Conservation (phyloP, 2,329 filamentous ascomycete genomes). For the Aureobasidium uvarum region DNA sequence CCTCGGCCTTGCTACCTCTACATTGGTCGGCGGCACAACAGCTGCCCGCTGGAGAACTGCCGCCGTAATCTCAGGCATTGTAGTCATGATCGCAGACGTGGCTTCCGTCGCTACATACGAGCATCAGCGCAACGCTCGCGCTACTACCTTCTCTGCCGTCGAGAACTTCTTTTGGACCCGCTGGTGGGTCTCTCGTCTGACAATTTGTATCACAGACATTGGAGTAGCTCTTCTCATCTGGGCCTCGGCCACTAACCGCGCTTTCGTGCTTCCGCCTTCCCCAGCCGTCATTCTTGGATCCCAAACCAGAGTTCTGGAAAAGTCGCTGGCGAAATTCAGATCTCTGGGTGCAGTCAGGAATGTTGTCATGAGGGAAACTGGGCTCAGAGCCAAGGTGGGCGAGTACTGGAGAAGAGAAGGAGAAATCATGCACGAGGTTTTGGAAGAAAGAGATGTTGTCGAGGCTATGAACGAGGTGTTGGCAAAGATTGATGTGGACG, state of each 20-base stretch:
- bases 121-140: conserved; percentile 61
- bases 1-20: conserved; percentile 71
- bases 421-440: conserved; percentile 66
- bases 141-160: conserved; percentile 59
- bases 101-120: conserved; percentile 66
- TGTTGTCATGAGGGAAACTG: conserved; percentile 70
- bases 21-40: conserved; percentile 61
- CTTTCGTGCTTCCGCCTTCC: conserved; percentile 63
- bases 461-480: conserved; percentile 68
- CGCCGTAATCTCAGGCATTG: conserved; percentile 51
- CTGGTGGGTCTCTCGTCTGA: conserved; percentile 61
- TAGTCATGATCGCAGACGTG: conserved; percentile 35
- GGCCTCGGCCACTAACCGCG: conserved; percentile 74
- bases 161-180: conserved; percentile 71
- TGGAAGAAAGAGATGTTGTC: conserved; percentile 75
- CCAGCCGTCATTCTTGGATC: conserved; percentile 66
- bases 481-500: conserved; percentile 60
- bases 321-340: conserved; percentile 64
- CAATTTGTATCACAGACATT: conserved; percentile 64
- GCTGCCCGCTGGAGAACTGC: conserved; percentile 67
- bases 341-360: conserved; percentile 77
- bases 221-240: conserved; percentile 66
- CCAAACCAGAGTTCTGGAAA: conserved; percentile 56
- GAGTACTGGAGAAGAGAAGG: conserved; percentile 82
- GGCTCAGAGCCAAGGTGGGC: conserved; percentile 63